Evolutionary conservation across 495 filamentous ascomycete species (phyloP), one percentile per base, ranked within the genome.

Genomic region (Penicillium silybi): DNA sequence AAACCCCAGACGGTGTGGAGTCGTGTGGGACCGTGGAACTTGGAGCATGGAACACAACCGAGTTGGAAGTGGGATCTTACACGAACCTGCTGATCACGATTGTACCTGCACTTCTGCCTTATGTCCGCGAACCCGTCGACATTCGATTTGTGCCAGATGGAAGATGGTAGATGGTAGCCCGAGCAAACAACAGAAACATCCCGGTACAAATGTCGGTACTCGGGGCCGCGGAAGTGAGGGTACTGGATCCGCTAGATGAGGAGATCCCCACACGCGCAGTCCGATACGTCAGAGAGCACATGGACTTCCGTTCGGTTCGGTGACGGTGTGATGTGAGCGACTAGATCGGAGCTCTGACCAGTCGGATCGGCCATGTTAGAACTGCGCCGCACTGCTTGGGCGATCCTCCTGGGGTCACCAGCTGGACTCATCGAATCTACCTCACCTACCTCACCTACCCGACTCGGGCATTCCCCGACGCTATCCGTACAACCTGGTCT

Each of bases 1-100:
- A 62, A 70, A 58, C 66, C 63, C 65, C 60, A 66, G 65, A 67
- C 55, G 29, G 53, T 34, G 48, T 67, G 60, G 56, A 65, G 52
- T 54, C 47, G 40, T 38, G 61, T 61, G 62, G 59, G 60, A 56
- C 60, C 34, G 53, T 62, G 58, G 47, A 59, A 61, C 58, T 37
- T 37, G n/a, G 8, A 38, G 8, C 2, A 6, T n/a, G 15, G 37
- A 44, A 17, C 40, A 40, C 41, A 42, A 18, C n/a, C n/a, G n/a
- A n/a, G n/a, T n/a, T n/a, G n/a, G n/a, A n/a, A n/a, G n/a, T n/a
- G n/a, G 29, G 20, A 26, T n/a, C 41, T 52, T 56, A 32, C 29
- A 22, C 52, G 53, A 46, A 50, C 52, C 49, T 56, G 50, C 18
- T 58, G 54, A 61, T 62, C 55, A 35, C n/a, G 26, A 16, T 13